These are phyloP conservation scores for Metschnikowia chrysomelidarum DNA, from an alignment of 805 yeast species.

Conservation along the genomic window DNA sequence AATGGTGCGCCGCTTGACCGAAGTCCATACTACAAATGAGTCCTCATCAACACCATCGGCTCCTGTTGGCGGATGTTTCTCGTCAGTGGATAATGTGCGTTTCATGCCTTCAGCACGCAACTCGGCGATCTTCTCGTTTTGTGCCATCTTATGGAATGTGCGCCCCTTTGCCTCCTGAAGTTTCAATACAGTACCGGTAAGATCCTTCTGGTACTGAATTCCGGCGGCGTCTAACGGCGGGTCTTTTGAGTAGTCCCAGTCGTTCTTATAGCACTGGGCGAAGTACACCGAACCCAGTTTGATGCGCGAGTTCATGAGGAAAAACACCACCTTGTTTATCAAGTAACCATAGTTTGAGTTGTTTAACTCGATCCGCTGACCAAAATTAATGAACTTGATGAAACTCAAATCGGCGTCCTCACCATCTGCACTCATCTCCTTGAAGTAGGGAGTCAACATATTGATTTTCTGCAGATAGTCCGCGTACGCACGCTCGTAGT, in stretches of 20 bases:
- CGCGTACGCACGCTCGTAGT: conserved; percentile 64
- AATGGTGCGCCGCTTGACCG: conserved; percentile 79
- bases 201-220: conserved; percentile 56
- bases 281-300: conserved; percentile 89
- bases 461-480: conserved; percentile 76
- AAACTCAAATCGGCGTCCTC: conserved; percentile 52
- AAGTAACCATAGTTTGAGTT: conserved; percentile 84
- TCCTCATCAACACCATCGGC: conserved; percentile 59
- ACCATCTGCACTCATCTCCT: conserved; percentile 58
- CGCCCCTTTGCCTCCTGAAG: conserved; percentile 37
- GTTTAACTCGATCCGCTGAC: conserved; percentile 77
- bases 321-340: conserved; percentile 86
- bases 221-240: conserved; percentile 82
- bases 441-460: conserved; percentile 65
- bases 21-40: conserved; percentile 89
- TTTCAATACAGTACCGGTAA: conserved; percentile 55
- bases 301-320: conserved; percentile 85
- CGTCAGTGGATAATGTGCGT: conserved; percentile 30
- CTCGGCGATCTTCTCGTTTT: not conserved
- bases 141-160: conserved; percentile 18
- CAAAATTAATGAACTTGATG: conserved; percentile 87
- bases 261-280: conserved; percentile 70
- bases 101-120: conserved; percentile 3
- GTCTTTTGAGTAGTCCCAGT: conserved; percentile 65
- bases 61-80: conserved; percentile 44